These are phyloP conservation scores for Carpinus fangiana DNA, from an alignment of 306 rosid species.

Conservation along the genomic window DNA sequence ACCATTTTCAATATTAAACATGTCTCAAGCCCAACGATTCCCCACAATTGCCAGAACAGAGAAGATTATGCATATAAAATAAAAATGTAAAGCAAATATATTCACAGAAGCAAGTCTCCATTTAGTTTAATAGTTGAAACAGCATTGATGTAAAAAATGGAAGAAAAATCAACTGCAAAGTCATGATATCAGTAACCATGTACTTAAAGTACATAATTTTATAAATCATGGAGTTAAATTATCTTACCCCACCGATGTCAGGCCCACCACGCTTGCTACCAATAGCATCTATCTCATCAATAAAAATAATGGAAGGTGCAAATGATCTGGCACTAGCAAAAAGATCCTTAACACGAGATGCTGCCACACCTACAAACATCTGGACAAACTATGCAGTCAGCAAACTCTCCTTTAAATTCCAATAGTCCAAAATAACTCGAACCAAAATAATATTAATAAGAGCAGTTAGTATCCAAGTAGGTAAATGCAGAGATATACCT, in stretches of 20 bases:
- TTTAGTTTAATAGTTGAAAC: background rate
- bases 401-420: slow-evolving; percentile 6
- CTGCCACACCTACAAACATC: slow-evolving; percentile 99
- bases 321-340: slow-evolving; percentile 86
- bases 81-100: background rate
- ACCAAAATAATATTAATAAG: slow-evolving; percentile 9
- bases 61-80: background rate
- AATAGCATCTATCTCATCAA: slow-evolving; percentile 99
- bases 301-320: slow-evolving; percentile 90
- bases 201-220: background rate
- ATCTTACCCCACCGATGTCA: slow-evolving; percentile 96
- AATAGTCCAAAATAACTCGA: slow-evolving; percentile 9
- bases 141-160: background rate
- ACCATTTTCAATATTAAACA: background rate
- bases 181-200: background rate
- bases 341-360: slow-evolving; percentile 96
- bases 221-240: slow-evolving; percentile 22
- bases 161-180: background rate
- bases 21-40: background rate
- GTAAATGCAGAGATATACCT: background rate
- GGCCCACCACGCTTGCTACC: slow-evolving; percentile 99
- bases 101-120: background rate
- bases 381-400: slow-evolving; percentile 37
- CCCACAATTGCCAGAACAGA: background rate
- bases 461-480: slow-evolving; percentile 17